Conservation (phyloP, 2,329 filamentous ascomycete species). For the Stagonosporopsis cucurbitacearum region DNA sequence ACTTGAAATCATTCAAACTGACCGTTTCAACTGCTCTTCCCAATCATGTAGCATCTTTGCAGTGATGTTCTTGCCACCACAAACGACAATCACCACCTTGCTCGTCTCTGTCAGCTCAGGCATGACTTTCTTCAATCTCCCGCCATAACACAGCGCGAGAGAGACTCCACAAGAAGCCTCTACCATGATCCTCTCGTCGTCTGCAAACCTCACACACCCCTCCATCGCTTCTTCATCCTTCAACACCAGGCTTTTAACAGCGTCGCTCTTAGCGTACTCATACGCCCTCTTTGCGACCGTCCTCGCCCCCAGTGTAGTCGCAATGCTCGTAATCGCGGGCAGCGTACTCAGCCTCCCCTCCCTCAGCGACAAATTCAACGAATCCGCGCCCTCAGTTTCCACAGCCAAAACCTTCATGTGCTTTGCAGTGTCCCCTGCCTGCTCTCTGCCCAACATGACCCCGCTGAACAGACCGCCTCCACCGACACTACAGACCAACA, state of each 20-base stretch:
- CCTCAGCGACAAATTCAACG: constrained; percentile 66
- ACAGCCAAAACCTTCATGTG: constrained; percentile 66
- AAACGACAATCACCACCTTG: constrained; percentile 84
- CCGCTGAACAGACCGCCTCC: constrained; percentile 80
- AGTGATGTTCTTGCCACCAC: constrained; percentile 65
- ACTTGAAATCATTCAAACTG: not conserved
- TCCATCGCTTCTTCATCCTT: constrained; percentile 77
- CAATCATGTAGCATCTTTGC: constrained; percentile 38
- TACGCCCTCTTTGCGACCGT: constrained; percentile 71
- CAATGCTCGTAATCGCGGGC: constrained; percentile 73
- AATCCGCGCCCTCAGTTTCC: constrained; percentile 76
- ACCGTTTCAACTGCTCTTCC: constrained; percentile 5
- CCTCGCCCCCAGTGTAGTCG: constrained; percentile 72
- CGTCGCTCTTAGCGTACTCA: constrained; percentile 59
- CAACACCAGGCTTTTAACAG: constrained; percentile 67
- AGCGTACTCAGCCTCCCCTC: constrained; percentile 65
- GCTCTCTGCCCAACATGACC: constrained; percentile 59
- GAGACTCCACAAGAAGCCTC: constrained; percentile 84
- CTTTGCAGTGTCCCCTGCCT: not conserved
- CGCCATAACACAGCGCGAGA: constrained; percentile 70
- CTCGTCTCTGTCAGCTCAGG: constrained; percentile 61
- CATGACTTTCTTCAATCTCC: constrained; percentile 61
- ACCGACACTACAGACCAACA: constrained; percentile 75
- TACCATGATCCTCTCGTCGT: constrained; percentile 79
- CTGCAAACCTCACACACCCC: constrained; percentile 74